Conservation (phyloP, 352 stramenopile genomes). For the Phytophthora niederhauseri region DNA sequence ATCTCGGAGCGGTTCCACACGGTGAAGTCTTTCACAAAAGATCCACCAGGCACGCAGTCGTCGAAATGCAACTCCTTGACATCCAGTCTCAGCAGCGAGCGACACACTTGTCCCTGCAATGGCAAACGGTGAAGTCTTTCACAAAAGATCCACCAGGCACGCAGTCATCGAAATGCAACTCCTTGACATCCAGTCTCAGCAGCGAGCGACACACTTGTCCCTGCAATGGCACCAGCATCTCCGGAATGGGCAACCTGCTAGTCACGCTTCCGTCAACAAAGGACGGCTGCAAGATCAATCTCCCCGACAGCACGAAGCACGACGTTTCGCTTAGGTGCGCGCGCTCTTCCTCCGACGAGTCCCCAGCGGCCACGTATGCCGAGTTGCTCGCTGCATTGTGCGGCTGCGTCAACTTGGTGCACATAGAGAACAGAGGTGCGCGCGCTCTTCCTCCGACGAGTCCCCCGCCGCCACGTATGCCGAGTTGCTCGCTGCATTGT, state of each 20-base stretch:
- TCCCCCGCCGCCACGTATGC: constrained; percentile 46
- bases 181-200: constrained; percentile 85
- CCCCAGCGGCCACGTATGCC: constrained; percentile 38
- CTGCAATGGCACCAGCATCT: constrained; percentile 81
- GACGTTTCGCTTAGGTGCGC: constrained; percentile 88
- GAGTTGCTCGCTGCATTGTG: constrained; percentile 21
- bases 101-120: constrained; percentile 83
- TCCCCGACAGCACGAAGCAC: constrained; percentile 71
- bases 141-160: constrained; percentile 87
- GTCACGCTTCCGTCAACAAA: constrained; percentile 36
- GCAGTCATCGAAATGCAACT: constrained; percentile 91
- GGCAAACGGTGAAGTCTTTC: constrained; percentile 91
- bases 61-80: constrained; percentile 91
- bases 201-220: constrained; percentile 85
- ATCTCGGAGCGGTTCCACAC: constrained; percentile 93
- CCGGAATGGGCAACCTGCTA: constrained; percentile 43
- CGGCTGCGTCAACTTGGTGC: constrained; percentile 58
- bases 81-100: constrained; percentile 82
- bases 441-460: constrained; percentile 85
- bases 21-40: constrained; percentile 91
- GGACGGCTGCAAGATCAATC: constrained; percentile 61
- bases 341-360: constrained; percentile 87
- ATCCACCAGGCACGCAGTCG: constrained; percentile 84
- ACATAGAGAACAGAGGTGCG: constrained; percentile 84
- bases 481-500: constrained; percentile 19